phyloP scores from a whole-genome alignment of 495 filamentous ascomycete genomes.

The Daldinia vernicosa region DNA sequence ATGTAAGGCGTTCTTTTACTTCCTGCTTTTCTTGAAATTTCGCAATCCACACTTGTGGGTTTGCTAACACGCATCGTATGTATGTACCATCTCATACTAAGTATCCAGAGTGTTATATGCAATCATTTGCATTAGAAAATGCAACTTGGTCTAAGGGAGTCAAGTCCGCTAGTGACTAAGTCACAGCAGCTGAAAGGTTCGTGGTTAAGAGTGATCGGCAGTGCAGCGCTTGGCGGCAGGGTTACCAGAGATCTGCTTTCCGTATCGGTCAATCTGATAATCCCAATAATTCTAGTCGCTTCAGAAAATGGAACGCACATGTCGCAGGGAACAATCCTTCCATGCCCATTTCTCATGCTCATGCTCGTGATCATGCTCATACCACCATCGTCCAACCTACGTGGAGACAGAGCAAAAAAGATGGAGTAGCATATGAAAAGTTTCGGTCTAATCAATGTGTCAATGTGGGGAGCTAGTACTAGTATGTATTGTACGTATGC shows the following conservation, averaged over 20 bases:
- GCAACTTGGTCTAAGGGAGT: slow-evolving; percentile 3
- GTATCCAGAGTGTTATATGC: too few relatives aligned
- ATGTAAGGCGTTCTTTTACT: slow-evolving; percentile 22
- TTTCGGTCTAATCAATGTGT: not conserved
- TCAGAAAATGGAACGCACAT: slow-evolving; percentile 20
- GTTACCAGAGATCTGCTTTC: slow-evolving; percentile 38
- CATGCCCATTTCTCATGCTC: not conserved
- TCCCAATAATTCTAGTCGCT: slow-evolving; percentile 26
- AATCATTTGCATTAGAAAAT: too few relatives aligned
- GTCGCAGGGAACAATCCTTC: slow-evolving; percentile 4
- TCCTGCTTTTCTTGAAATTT: slow-evolving; percentile 29
- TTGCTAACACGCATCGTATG: slow-evolving; percentile 9
- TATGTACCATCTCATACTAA: not conserved
- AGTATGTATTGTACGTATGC: too few relatives aligned
- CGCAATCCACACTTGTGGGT: slow-evolving; percentile 34
- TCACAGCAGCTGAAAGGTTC: slow-evolving; percentile 32
- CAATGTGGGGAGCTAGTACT: not conserved
- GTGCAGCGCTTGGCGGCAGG: slow-evolving; percentile 39
- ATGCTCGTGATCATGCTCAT: not conserved
- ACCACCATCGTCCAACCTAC: slow-evolving; percentile 12
- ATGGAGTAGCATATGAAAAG: not conserved
- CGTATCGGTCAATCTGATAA: slow-evolving; percentile 38
- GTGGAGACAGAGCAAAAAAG: not conserved
- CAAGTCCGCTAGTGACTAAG: slow-evolving; percentile 12
- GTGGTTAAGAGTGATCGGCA: slow-evolving; percentile 40